Percentiles rank a stretch among this genome's conserved stretches.
Conservation (phyloP, 208 protist species). For the Leishmania gerbilli region DNA sequence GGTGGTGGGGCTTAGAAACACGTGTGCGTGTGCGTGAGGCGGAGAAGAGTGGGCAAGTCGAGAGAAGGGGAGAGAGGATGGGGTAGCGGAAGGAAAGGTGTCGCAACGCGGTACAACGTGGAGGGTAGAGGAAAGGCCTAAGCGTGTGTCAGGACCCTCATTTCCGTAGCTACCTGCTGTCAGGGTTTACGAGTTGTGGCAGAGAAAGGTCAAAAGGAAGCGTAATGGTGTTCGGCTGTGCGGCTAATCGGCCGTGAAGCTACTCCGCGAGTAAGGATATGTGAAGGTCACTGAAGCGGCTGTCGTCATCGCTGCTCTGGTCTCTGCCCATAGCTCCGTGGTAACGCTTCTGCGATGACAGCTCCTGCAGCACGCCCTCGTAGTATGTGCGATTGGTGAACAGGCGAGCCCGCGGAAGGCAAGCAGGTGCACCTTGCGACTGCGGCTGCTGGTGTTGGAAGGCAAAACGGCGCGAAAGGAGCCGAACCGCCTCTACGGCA, state of each 20-base stretch:
- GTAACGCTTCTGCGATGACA: neutral
- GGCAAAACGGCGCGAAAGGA: constrained; percentile 42
- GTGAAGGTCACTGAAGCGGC: constrained; percentile 36
- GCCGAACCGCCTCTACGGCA: constrained; percentile 50
- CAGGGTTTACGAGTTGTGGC: neutral
- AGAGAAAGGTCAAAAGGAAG: neutral
- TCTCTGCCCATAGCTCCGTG: constrained; percentile 12
- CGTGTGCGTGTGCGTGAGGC: neutral
- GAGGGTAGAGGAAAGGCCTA: neutral
- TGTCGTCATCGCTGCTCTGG: constrained; percentile 14
- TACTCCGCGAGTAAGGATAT: constrained; percentile 54
- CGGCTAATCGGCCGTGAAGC: neutral
- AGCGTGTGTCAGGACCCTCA: neutral
- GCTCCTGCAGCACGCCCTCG: constrained; percentile 40
- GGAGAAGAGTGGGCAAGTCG: neutral
- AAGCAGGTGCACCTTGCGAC: neutral
- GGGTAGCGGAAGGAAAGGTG: neutral
- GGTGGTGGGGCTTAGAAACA: neutral
- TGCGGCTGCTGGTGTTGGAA: neutral
- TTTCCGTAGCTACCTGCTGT: neutral
- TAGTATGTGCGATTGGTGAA: constrained; percentile 64
- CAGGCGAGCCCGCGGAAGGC: constrained; percentile 32
- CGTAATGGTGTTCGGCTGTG: neutral
- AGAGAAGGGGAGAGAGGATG: neutral
- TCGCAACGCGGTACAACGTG: neutral